Conservation (phyloP, 768 basidiomycete genomes). For the Mrakia blollopis region DNA sequence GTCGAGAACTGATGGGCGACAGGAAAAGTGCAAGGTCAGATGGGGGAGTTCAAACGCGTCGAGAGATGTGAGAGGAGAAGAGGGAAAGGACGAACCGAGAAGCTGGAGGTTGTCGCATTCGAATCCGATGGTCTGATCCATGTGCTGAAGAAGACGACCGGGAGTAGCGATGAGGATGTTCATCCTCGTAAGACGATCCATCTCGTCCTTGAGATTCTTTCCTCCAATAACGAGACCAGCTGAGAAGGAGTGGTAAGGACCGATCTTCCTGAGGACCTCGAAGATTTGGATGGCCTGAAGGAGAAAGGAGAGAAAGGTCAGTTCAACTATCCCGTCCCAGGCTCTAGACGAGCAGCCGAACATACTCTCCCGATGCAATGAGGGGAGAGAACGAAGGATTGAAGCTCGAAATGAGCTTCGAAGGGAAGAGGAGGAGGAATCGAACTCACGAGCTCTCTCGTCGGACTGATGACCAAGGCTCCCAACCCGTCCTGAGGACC, state of each 20-base stretch:
- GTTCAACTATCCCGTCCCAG: neutral
- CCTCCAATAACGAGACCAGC: conserved; percentile 95
- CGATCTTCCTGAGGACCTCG: conserved; percentile 88
- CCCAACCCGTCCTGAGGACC: conserved; percentile 71
- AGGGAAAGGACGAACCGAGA: conserved; percentile 57
- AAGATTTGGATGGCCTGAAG: conserved; percentile 93
- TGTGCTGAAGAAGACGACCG: conserved; percentile 88
- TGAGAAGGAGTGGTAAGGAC: conserved; percentile 83
- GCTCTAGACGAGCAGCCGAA: too few species aligned
- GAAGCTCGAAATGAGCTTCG: neutral
- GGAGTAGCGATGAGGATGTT: conserved; percentile 99
- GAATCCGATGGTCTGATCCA: conserved; percentile 97
- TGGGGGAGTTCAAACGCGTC: neutral
- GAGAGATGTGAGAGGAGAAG: neutral
- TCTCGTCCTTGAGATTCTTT: conserved; percentile 87
- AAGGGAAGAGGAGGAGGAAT: neutral
- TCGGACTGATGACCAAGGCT: conserved; percentile 88
- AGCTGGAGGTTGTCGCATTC: conserved; percentile 86
- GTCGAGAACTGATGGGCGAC: conserved; percentile 69
- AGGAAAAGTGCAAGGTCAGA: neutral
- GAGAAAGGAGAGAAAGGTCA: neutral
- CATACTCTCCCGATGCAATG: neutral
- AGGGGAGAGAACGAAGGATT: neutral
- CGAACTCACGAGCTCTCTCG: conserved; percentile 71
- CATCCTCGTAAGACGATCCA: conserved; percentile 80